Base-by-base conservation (phyloP, 164 flowering plant genomes). In the Vitis rotundifolia region DNA sequence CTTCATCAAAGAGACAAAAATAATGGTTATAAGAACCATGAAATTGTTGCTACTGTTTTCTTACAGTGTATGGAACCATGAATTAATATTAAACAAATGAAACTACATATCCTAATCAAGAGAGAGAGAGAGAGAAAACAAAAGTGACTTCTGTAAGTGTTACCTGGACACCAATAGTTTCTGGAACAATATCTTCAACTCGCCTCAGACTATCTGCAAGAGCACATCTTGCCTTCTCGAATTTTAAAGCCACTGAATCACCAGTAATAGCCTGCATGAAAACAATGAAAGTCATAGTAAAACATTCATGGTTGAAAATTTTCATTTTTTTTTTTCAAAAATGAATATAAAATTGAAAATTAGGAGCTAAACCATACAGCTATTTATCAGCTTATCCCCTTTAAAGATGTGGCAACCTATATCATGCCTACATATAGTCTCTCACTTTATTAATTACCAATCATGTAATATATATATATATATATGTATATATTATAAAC, bases 161-260 rank as follows among this genome's bases (percentile, higher is more conserved):
- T 87, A 94, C 99, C 98, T 91, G 99, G 73, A 80, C 77, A 56
- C 96, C 89, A 81, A 90, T 89, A 55, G 93, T 73, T 74, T 86
- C 89, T 15, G 94, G 94, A 65, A 92, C 98, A 71, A 91, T 93
- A 78, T 93, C 94, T 80, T 91, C 93, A 37, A 94, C 98, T 12
- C 96, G 89, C 73, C 76, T 85, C 60, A 94, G 89, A 82, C 97
- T 78, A 69, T 89, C 94, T 66, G 56, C 85, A 67, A 94, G 94
- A 31, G 93, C 85, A 80, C 64, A 75, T 79, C 82, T 86, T 51
- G 90, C 93, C 80, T 88, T 94, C 78, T 93, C 99, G 79, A 94
- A 94, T 71, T 94, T 94, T 59, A 75, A 64, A 78, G 86, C 87
- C 52, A 93, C 85, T 52, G 99, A 91, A 75, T 94, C 98, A 62